Base-by-base conservation (phyloP, 2,329 filamentous ascomycete genomes). In the Colletotrichum sp. region DNA sequence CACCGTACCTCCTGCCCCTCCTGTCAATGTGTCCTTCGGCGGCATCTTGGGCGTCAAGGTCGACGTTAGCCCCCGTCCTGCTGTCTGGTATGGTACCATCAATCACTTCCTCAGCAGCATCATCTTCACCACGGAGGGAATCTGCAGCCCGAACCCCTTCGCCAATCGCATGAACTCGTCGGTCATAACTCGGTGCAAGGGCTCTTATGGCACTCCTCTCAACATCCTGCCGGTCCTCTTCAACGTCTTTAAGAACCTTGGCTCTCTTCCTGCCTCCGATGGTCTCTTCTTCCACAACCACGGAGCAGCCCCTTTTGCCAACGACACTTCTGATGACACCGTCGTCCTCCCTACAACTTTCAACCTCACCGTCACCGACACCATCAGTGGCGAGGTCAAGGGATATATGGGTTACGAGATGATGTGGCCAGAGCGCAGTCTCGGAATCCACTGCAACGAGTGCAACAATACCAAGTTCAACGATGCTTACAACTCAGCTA, bases 381-480 rank as follows among this genome's bases (percentile, higher is more conserved):
- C 69, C 18, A 57, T n/a, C 10, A 74, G 70, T 3, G 64, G 74
- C 3, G 38, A 66, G 13, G 28, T 78, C 32, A 76, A 72, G 30
- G 76, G 71, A 4, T 77, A 70, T 26, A 71, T 78, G 28, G 71
- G 76, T 16, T 78, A 76, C 67, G 67, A 74, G 24, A 69, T 76
- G 5, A 28, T 38, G 60, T 77, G 61, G 64, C 66, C 67, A 5
- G 65, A 68, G 21, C 36, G 24, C 7, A 34, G 6, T 5, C 30
- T 77, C 21, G 72, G 73, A 8, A 52, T 69, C 8, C 75, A 77
- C 38, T 78, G 76, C 64, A 43, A 60, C 55, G 74, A 74, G 21
- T 78, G 76, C 13, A 77, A 78, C 48, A 68, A 43, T 30, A 61
- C 71, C 48, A 67, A 74, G 16, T 78, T 78, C 52, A 57, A 77